Evolutionary conservation across 805 yeast species (phyloP).

Genomic region (Saturnispora sanitii): DNA sequence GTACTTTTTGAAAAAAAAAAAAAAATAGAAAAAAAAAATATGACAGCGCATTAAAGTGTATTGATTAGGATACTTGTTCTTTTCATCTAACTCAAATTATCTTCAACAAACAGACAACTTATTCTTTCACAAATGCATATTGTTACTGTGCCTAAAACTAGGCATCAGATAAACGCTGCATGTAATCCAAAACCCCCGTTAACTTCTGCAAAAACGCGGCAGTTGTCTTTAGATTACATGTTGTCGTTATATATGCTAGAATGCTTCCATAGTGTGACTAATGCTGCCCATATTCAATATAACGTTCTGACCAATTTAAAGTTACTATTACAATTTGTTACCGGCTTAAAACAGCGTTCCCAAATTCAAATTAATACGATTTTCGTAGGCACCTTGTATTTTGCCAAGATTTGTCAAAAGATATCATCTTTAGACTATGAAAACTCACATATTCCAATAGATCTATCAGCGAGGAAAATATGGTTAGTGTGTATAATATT

Average conservation of each 20-base stretch:
- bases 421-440: background rate
- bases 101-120: too few relatives aligned
- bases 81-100: too few relatives aligned
- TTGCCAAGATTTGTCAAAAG: background rate
- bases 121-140: too few relatives aligned
- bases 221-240: background rate
- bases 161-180: too few relatives aligned
- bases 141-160: too few relatives aligned
- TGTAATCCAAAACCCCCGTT: too few relatives aligned
- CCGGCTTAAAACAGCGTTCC: conserved; percentile 5
- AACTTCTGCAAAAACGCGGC: too few relatives aligned
- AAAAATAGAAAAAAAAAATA: too few relatives aligned
- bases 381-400: background rate
- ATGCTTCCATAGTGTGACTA: background rate
- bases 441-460: conserved; percentile 10
- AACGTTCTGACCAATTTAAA: background rate
- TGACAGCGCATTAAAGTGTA: too few relatives aligned
- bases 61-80: too few relatives aligned
- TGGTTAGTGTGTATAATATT: conserved; percentile 61
- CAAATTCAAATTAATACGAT: background rate
- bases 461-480: conserved; percentile 42
- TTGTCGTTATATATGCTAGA: background rate
- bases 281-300: background rate
- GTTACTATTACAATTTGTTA: background rate
- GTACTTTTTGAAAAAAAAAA: too few relatives aligned